Evolutionary conservation across 1,139 yeast species (phyloP), one percentile per base, ranked within the genome.

Genomic region (Hansenula anomala): DNA sequence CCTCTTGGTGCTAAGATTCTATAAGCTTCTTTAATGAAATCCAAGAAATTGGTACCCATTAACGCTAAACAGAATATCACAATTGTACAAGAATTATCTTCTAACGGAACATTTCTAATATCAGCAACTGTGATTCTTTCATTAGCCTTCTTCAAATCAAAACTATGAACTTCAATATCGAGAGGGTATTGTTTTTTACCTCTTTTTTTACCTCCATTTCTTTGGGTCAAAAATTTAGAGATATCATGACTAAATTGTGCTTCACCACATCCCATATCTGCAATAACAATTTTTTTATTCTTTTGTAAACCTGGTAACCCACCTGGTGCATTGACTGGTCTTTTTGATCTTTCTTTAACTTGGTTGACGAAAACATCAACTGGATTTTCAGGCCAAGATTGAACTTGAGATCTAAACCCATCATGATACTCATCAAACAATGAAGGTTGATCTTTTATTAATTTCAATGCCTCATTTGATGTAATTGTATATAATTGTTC

Each of bases 181-280:
- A 76, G 24, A 17, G 34, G 34, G 12, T 47, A 35, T 48, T 55
- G 28, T 49, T 51, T 43, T 52, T 56, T 30, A 52, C 43, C 42
- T 57, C 63, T 43, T 59, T 66, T 34, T 64, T 60, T 52, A 49
- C 43, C n/a, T n/a, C n/a, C 42, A 56, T 61, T 42, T 59, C 64
- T 28, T 67, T 59, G 47, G 41, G 61, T 51, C 38, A 74, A 67
- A 49, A 76, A 75, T 17, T 72, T 69, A 34, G 67, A 64, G 30
- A 88, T 71, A 47, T 87, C 85, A 28, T 73, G 61, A 2, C 96
- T 80, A 33, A 92, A 69, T 54, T 84, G 85, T 0, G 97, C 97
- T 61, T 92, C 98, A 37, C 98, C 98, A 62, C 98, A 92, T 12
- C 98, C 98, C 97, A 92, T 89, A 64, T 92, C 98, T 0, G 97